Evolutionary conservation across 495 filamentous ascomycete species (phyloP).

Genomic region (Penicillium coffeae): DNA sequence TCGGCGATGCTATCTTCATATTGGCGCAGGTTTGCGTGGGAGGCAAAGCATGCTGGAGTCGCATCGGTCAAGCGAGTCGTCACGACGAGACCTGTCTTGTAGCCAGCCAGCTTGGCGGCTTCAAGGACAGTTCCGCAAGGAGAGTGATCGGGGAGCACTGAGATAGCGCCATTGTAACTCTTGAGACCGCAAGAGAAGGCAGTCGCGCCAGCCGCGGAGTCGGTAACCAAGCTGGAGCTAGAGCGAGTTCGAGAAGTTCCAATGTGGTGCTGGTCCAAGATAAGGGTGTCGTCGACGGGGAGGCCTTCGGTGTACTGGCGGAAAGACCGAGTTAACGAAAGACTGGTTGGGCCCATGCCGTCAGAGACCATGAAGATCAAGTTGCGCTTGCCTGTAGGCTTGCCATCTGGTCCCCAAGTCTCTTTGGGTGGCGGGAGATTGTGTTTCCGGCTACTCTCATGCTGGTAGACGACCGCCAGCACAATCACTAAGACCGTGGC

Average conservation of each 20-base stretch:
- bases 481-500: constrained; percentile 77
- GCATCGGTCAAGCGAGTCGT: constrained; percentile 95
- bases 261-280: constrained; percentile 81
- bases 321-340: constrained; percentile 80
- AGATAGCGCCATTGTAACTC: constrained; percentile 95
- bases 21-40: constrained; percentile 72
- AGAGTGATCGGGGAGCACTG: constrained; percentile 74
- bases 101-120: constrained; percentile 86
- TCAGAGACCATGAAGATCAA: constrained; percentile 98
- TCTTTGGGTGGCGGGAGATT: constrained; percentile 13
- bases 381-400: constrained; percentile 75
- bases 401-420: constrained; percentile 40
- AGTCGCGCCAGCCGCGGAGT: constrained; percentile 92
- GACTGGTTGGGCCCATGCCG: constrained; percentile 92
- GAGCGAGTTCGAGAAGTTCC: constrained; percentile 86
- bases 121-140: constrained; percentile 95
- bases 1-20: constrained; percentile 90
- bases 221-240: constrained; percentile 76
- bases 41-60: constrained; percentile 93
- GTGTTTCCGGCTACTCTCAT: constrained; percentile 42
- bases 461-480: constrained; percentile 69
- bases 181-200: constrained; percentile 90
- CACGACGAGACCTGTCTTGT: constrained; percentile 90
- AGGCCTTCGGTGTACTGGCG: constrained; percentile 65
- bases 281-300: constrained; percentile 65